These are phyloP conservation scores for Gossypium bickii DNA, from an alignment of 345 rosid species.

Conservation along the genomic window DNA sequence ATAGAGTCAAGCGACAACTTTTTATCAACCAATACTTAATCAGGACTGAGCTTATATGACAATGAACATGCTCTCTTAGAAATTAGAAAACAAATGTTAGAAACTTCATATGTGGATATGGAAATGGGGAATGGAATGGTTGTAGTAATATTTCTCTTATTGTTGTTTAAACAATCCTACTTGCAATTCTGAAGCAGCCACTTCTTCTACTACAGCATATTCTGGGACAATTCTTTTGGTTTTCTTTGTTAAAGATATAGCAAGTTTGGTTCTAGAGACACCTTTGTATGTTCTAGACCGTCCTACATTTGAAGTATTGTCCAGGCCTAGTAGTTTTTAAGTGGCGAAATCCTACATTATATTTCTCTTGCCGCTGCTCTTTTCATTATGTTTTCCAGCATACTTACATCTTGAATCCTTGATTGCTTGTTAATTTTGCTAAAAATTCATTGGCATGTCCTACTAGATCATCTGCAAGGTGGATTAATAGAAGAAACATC, in stretches of 20 bases:
- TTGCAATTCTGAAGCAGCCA: neutral
- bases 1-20: neutral
- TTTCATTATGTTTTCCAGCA: neutral
- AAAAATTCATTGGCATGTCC: neutral
- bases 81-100: neutral
- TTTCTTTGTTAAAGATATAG: neutral
- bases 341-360: neutral
- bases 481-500: conserved; percentile 31
- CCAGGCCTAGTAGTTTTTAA: neutral
- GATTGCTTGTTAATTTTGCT: neutral
- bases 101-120: neutral
- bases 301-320: neutral
- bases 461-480: conserved; percentile 15
- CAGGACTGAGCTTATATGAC: neutral
- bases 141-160: neutral
- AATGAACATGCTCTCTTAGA: neutral
- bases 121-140: neutral
- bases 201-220: neutral
- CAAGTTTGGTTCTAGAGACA: neutral
- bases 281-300: neutral
- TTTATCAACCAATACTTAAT: neutral
- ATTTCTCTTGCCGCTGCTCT: neutral
- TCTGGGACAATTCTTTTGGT: neutral
- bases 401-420: neutral
- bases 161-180: neutral